These are phyloP conservation scores for Royoungia palumana DNA, from an alignment of 768 basidiomycete genomes.

Conservation along the genomic window DNA sequence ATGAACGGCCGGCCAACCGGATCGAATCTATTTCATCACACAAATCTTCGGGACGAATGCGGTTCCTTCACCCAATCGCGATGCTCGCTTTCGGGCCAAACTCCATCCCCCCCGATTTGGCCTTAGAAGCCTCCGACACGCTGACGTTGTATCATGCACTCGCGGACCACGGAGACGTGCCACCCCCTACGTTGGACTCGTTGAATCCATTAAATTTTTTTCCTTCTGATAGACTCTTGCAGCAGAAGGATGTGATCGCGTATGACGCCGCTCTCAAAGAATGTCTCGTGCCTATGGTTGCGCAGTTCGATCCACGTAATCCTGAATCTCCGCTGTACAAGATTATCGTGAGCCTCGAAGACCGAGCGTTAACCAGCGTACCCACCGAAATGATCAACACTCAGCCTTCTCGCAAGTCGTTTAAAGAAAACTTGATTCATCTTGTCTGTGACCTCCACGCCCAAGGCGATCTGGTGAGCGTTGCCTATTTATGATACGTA, in stretches of 20 bases:
- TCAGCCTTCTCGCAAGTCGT: slow-evolving; percentile 30
- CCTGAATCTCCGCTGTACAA: slow-evolving; percentile 31
- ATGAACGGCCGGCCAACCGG: slow-evolving; percentile 10
- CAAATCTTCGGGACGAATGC: slow-evolving; percentile 37
- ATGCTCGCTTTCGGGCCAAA: slow-evolving; percentile 52
- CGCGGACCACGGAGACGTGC: slow-evolving; percentile 22
- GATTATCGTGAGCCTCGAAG: slow-evolving; percentile 42
- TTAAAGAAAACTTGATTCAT: slow-evolving; percentile 45
- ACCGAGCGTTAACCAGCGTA: slow-evolving; percentile 30
- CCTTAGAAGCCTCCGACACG: slow-evolving; percentile 59
- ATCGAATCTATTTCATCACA: slow-evolving; percentile 39
- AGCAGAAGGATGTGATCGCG: slow-evolving; percentile 56
- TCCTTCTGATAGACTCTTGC: slow-evolving; percentile 36
- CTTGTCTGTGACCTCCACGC: slow-evolving; percentile 58
- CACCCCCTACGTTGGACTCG: slow-evolving; percentile 12
- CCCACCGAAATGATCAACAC: slow-evolving; percentile 26
- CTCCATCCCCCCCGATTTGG: slow-evolving; percentile 56
- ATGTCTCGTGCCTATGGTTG: slow-evolving; percentile 37
- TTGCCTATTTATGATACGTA: not conserved
- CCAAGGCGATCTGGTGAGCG: slow-evolving; percentile 50
- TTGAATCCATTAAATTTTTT: slow-evolving; percentile 50
- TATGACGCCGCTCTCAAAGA: slow-evolving; percentile 57
- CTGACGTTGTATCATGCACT: slow-evolving; percentile 51
- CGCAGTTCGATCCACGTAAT: slow-evolving; percentile 35
- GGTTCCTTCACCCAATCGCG: slow-evolving; percentile 64